Base-by-base conservation (phyloP, 306 rosid species). In the Quercus robur region DNA sequence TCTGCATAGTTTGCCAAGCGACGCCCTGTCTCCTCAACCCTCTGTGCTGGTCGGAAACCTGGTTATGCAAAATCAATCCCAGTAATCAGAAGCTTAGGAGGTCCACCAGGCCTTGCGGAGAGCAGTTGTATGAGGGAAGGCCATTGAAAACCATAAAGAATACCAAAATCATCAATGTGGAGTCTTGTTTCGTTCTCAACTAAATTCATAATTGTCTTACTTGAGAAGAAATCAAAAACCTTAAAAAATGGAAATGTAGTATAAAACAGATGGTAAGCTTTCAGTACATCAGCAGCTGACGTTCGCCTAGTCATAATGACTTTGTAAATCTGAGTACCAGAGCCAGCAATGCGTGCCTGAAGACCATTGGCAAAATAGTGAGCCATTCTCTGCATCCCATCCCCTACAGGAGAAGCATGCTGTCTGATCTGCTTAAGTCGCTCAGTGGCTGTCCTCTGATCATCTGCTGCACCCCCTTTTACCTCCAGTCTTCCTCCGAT, bases 261-360 rank as follows among this genome's bases (percentile, higher is more conserved):
- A 19, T 81, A 78, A 81, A 81, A 75, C 12, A 81, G 78, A 74
- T 81, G 83, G 88, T 85, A 81, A 44, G 83, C 85, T 77, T 78
- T 85, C 80, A 85, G 71, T 41, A 85, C 5, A 74, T 55, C 85
- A 35, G 85, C 88, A 55, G 88, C 81, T 15, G 83, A 85, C 30
- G 83, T 67, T 30, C 72, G 81, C 85, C 59, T 81, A 73, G 73
- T n/a, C 62, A 85, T 69, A 55, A 85, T 81, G 73, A 66, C 78
- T 18, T 12, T 85, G 83, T 71, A 78, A 28, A 78, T 81, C 57
- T 64, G 75, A 63, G 87, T 77, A 56, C 85, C 81, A 12, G 81
- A 75, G 35, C 88, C 85, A 62, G 85, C 85, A 70, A 70, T 70
- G 25, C 85, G 88, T 30, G 88, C 85, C 81, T 81, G 81, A 23